Conservation (phyloP, 331 rosid species). For the Cucumis variabilis region DNA sequence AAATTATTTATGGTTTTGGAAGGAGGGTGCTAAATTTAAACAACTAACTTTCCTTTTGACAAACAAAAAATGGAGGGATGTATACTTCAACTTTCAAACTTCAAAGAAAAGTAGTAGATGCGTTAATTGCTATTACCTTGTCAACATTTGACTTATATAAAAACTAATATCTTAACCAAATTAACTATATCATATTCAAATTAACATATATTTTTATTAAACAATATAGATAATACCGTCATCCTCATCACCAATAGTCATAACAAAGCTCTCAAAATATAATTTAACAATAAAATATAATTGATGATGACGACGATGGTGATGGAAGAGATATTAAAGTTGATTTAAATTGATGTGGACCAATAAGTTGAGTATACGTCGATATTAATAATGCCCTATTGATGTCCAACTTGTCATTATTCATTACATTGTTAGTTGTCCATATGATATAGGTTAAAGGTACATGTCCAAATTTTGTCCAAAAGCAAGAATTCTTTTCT, state of each 20-base stretch:
- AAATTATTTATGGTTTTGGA: too few species aligned
- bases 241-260: not conserved
- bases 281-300: not conserved
- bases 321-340: not conserved
- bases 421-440: conserved; percentile 5
- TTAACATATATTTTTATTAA: not conserved
- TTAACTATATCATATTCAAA: not conserved
- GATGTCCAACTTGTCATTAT: not conserved
- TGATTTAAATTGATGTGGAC: not conserved
- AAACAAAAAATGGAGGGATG: too few species aligned
- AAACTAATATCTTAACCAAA: not conserved
- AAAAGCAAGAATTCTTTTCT: not conserved
- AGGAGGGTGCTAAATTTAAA: not conserved
- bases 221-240: not conserved
- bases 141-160: not conserved
- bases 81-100: not conserved
- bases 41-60: too few species aligned
- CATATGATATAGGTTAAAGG: not conserved
- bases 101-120: not conserved
- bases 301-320: not conserved
- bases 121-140: too few species aligned
- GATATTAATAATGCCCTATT: not conserved
- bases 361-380: not conserved
- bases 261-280: not conserved
- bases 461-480: not conserved